phyloP scores from a whole-genome alignment of 2,329 filamentous ascomycete genomes.

The Ophiosphaerella korrae region DNA sequence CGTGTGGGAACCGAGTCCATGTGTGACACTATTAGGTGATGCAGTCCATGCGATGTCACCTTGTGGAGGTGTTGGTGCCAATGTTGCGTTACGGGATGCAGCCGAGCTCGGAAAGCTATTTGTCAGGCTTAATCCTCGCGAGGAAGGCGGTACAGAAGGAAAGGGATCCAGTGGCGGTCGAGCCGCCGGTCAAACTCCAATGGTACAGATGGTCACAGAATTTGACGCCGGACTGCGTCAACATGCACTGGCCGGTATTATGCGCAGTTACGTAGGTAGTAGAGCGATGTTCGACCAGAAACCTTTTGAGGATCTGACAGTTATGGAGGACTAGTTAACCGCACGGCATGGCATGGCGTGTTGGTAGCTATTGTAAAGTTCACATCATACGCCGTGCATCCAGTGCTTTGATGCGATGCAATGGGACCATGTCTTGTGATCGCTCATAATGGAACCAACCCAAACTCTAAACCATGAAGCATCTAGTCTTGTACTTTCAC shows the following conservation, averaged over 20 bases:
- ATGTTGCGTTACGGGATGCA: conserved; percentile 47
- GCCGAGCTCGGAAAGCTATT: conserved; percentile 25
- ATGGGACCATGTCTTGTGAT: no score
- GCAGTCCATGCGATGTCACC: conserved; percentile 50
- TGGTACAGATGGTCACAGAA: not conserved
- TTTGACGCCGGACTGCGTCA: not conserved
- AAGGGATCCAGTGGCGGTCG: not conserved
- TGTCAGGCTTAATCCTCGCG: not conserved
- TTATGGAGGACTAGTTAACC: not conserved
- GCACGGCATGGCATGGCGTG: not conserved
- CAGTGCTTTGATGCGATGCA: no score
- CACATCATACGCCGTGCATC: no score
- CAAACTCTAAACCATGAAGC: no score
- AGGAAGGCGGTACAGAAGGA: not conserved
- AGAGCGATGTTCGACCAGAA: not conserved
- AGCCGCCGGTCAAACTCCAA: not conserved
- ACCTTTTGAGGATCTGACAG: not conserved
- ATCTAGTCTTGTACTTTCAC: no score
- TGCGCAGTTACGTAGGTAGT: not conserved
- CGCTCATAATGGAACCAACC: no score
- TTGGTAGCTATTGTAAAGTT: no score
- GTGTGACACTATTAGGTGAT: conserved; percentile 49
- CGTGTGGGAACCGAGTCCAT: conserved; percentile 35
- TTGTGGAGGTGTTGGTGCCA: conserved; percentile 47
- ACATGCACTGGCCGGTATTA: not conserved